Evolutionary conservation across 148 eudicot species (phyloP).

Genomic region (Suaeda aralocaspica): DNA sequence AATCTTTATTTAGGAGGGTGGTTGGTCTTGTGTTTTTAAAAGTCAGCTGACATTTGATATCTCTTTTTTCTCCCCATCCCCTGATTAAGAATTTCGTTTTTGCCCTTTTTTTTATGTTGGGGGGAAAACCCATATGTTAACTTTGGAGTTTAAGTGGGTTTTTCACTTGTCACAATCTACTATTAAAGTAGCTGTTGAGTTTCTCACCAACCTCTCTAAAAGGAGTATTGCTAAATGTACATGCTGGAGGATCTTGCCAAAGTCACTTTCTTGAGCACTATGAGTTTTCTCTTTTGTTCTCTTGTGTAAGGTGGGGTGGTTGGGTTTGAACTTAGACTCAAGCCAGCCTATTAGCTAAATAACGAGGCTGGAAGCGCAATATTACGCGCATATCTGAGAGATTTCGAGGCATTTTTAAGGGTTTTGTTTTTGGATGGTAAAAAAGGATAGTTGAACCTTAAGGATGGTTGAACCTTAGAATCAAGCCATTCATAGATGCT

Average conservation of each 20-base stretch:
- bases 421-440: no score
- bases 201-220: constrained; percentile 7
- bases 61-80: neutral
- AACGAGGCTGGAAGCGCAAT: no score
- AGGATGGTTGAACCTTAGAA: no score
- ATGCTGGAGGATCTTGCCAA: neutral
- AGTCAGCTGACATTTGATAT: neutral
- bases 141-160: constrained; percentile 11
- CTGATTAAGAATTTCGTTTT: neutral
- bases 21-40: neutral
- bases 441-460: no score
- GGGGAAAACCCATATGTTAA: neutral
- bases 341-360: neutral
- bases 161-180: neutral
- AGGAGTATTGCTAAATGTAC: constrained; percentile 4
- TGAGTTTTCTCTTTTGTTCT: constrained; percentile 3
- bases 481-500: no score
- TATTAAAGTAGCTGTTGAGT: constrained; percentile 14
- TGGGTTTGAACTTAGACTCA: neutral
- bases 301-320: constrained; percentile 6
- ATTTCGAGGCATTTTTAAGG: no score
- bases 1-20: neutral
- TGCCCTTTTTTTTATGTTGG: neutral
- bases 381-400: no score
- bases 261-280: constrained; percentile 15